Percentiles rank a stretch among this genome's conserved stretches.
phyloP scores from a whole-genome alignment of 495 filamentous ascomycete genomes.

The Penicillium taxi region DNA sequence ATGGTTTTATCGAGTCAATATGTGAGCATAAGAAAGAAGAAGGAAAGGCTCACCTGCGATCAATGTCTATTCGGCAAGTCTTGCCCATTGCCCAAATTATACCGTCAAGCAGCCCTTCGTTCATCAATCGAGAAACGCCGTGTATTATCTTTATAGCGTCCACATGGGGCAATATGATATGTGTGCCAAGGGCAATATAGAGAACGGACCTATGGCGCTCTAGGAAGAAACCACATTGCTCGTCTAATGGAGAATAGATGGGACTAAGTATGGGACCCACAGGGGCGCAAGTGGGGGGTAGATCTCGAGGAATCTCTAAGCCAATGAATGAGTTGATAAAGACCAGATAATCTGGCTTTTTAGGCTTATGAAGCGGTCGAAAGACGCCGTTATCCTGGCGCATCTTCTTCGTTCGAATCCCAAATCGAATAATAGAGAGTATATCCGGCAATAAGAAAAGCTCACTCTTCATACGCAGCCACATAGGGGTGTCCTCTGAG shows the following conservation, averaged over 20 bases:
- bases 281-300: slow-evolving; percentile 25
- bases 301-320: slow-evolving; percentile 30
- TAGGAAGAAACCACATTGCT: slow-evolving; percentile 15
- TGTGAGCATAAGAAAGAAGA: too few relatives aligned
- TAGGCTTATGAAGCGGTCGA: slow-evolving; percentile 10
- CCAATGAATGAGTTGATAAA: slow-evolving; percentile 38
- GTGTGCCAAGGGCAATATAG: slow-evolving; percentile 33
- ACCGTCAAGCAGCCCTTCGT: slow-evolving; percentile 25
- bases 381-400: slow-evolving; percentile 20
- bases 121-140: slow-evolving; percentile 15
- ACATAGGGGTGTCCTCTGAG: slow-evolving; percentile 27
- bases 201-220: slow-evolving; percentile 14
- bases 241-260: slow-evolving; percentile 18
- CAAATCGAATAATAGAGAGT: slow-evolving; percentile 15
- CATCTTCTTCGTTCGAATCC: slow-evolving; percentile 25
- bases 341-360: slow-evolving; percentile 33
- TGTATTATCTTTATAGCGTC: slow-evolving; percentile 19
- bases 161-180: slow-evolving; percentile 22
- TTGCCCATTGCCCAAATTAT: slow-evolving; percentile 28
- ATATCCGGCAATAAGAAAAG: slow-evolving; percentile 15
- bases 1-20: too few relatives aligned
- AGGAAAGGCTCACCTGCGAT: too few relatives aligned
- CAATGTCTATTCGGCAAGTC: slow-evolving; percentile 12
- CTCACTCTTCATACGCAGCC: slow-evolving; percentile 24
- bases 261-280: slow-evolving; percentile 31